Evolutionary conservation across 2,329 filamentous ascomycete species (phyloP).

Genomic region (Ciborinia camelliae): DNA sequence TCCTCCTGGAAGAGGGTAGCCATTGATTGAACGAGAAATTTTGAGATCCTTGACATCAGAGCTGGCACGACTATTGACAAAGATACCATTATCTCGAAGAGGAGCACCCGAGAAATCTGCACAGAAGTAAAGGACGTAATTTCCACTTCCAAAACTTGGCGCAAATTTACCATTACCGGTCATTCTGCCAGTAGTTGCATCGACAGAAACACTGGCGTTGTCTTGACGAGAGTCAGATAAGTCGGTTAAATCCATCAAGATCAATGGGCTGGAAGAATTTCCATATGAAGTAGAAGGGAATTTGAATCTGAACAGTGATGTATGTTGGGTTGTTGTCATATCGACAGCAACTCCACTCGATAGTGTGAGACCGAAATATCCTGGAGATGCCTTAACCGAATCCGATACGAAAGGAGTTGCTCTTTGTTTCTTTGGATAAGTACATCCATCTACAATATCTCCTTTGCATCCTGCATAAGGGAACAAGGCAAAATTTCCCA

Average conservation of each 20-base stretch:
- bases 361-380: slow-evolving; percentile 61
- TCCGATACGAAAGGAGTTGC: slow-evolving; percentile 41
- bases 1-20: slow-evolving; percentile 55
- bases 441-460: slow-evolving; percentile 60
- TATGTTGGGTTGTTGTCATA: slow-evolving; percentile 64
- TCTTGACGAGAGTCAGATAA: slow-evolving; percentile 55
- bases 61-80: slow-evolving; percentile 54
- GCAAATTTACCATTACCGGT: slow-evolving; percentile 58
- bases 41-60: slow-evolving; percentile 46
- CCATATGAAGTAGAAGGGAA: slow-evolving; percentile 47
- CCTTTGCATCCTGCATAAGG: slow-evolving; percentile 58
- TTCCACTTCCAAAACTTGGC: slow-evolving; percentile 63
- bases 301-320: slow-evolving; percentile 63
- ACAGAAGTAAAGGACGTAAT: slow-evolving; percentile 61
- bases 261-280: slow-evolving; percentile 48
- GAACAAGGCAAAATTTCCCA: slow-evolving; percentile 73
- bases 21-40: slow-evolving; percentile 51
- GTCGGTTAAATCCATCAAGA: slow-evolving; percentile 64
- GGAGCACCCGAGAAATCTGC: slow-evolving; percentile 60
- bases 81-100: slow-evolving; percentile 60
- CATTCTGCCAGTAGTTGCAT: slow-evolving; percentile 55
- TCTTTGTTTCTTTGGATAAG: slow-evolving; percentile 51
- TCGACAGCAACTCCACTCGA: slow-evolving; percentile 56
- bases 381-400: slow-evolving; percentile 56
- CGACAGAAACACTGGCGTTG: slow-evolving; percentile 55